These are phyloP conservation scores for Rubus idaeus DNA, from an alignment of 306 rosid species.

Conservation along the genomic window DNA sequence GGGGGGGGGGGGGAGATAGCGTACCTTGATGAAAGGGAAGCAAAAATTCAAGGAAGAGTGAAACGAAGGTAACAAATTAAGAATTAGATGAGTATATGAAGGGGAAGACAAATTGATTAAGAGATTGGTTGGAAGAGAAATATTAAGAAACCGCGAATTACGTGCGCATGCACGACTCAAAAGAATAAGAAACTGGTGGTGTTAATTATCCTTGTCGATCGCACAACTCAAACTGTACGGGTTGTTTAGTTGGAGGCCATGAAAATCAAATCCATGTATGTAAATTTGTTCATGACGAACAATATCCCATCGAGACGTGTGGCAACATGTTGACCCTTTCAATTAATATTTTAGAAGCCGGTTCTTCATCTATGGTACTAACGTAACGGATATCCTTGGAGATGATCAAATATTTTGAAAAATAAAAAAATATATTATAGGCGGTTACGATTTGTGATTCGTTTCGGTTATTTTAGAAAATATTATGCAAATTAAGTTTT, in stretches of 20 bases:
- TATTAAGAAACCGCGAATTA: constrained; percentile 6
- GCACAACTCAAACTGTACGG: neutral
- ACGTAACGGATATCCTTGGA: neutral
- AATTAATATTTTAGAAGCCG: neutral
- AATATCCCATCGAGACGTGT: neutral
- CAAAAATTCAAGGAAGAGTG: constrained; percentile 42
- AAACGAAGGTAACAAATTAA: constrained; percentile 25
- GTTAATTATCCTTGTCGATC: neutral
- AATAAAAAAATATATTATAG: neutral
- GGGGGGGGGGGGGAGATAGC: constrained; percentile 12
- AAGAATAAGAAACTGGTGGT: constrained; percentile 8
- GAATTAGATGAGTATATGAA: constrained; percentile 25
- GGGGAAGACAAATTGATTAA: neutral
- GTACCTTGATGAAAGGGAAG: constrained; percentile 62
- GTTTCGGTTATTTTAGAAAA: neutral
- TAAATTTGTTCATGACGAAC: neutral
- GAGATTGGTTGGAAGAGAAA: constrained; percentile 21
- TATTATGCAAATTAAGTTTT: neutral
- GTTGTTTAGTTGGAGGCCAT: neutral
- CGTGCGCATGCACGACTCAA: constrained; percentile 15
- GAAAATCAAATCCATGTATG: constrained; percentile 7
- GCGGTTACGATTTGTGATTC: neutral
- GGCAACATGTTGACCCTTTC: constrained; percentile 6
- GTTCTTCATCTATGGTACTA: neutral
- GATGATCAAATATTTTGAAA: neutral